Evolutionary conservation across 164 flowering plant genomes (phyloP).

Genomic region (Santalum album): DNA sequence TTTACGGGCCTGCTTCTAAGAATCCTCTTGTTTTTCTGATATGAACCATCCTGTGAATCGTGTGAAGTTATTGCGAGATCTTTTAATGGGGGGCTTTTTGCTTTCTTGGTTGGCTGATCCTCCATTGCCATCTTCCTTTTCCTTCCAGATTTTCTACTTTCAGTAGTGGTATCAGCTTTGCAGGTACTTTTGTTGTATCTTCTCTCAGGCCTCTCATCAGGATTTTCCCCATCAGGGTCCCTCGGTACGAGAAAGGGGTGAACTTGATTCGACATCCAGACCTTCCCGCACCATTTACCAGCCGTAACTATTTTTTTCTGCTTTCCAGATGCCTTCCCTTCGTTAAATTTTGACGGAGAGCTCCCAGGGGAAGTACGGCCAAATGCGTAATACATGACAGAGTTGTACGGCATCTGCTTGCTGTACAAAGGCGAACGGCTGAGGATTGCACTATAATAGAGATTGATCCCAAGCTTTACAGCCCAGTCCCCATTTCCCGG

Average conservation of each 20-base stretch:
- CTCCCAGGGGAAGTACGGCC: conserved; percentile 48
- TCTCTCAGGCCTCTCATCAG: conserved; percentile 23
- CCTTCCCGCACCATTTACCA: conserved; percentile 99
- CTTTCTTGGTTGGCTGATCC: conserved; percentile 28
- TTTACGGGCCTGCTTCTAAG: conserved; percentile 24
- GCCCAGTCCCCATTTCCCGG: conserved; percentile 92
- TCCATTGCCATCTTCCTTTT: conserved; percentile 43
- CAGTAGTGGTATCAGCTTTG: conserved; percentile 13
- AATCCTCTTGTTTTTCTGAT: conserved; percentile 14
- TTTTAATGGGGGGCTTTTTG: conserved; percentile 17
- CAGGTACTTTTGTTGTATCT: no score
- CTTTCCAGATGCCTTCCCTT: conserved; percentile 33
- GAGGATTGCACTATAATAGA: conserved; percentile 75
- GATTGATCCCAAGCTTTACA: conserved; percentile 85
- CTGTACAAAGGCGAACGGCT: conserved; percentile 84
- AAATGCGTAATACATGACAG: conserved; percentile 71
- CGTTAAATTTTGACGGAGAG: conserved; percentile 26
- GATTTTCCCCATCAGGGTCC: conserved; percentile 29
- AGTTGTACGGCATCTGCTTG: conserved; percentile 94
- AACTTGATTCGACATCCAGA: conserved; percentile 96
- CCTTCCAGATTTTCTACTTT: conserved; percentile 25
- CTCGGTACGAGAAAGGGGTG: conserved; percentile 56
- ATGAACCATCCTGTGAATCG: conserved; percentile 17
- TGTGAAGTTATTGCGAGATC: conserved; percentile 16
- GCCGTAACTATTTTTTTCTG: conserved; percentile 69